A percentile compares a stretch with the other conserved stretches of the same genome.
Conservation (phyloP, 192 early-diverging fungal species). For the Umbelopsis isabellina region DNA sequence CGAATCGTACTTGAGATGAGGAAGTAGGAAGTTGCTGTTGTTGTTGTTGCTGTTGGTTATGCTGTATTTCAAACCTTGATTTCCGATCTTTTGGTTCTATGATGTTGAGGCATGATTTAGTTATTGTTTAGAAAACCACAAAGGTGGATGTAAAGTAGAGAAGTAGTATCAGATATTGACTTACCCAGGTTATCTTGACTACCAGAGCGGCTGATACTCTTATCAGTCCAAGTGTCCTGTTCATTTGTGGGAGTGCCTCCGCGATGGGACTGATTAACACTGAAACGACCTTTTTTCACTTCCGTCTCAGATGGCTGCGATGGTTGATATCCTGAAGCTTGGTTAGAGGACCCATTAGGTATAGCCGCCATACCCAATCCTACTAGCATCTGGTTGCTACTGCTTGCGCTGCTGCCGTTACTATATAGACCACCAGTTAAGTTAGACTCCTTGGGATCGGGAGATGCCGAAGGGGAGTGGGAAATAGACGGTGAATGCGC, state of each 20-base stretch:
- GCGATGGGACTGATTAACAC: slow-evolving; percentile 41
- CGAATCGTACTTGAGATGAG: not conserved
- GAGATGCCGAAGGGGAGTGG: not conserved
- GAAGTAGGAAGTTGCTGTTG: not conserved
- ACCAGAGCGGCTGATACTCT: slow-evolving; percentile 9
- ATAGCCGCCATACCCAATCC: not conserved
- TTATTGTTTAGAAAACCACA: too few species aligned
- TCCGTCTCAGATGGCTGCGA: slow-evolving; percentile 27
- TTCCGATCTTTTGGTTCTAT: slow-evolving; percentile 31
- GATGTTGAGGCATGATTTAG: not conserved
- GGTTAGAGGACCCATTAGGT: not conserved
- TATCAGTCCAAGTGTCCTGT: not conserved
- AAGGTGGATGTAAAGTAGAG: too few species aligned
- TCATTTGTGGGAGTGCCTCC: slow-evolving; percentile 14
- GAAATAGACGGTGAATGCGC: not conserved
- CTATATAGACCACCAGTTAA: not conserved
- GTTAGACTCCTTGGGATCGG: not conserved
- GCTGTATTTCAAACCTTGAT: slow-evolving; percentile 40
- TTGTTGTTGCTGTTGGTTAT: slow-evolving; percentile 16
- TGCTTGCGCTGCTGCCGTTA: not conserved
- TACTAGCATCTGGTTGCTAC: slow-evolving; percentile 1
- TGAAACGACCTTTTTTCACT: slow-evolving; percentile 72
- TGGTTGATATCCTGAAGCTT: not conserved
- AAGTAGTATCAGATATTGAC: not conserved
- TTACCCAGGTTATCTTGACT: slow-evolving; percentile 15